Percentiles rank a stretch among this genome's conserved stretches.
Conservation (phyloP, 257 asterid species). For the Vinca minor region DNA sequence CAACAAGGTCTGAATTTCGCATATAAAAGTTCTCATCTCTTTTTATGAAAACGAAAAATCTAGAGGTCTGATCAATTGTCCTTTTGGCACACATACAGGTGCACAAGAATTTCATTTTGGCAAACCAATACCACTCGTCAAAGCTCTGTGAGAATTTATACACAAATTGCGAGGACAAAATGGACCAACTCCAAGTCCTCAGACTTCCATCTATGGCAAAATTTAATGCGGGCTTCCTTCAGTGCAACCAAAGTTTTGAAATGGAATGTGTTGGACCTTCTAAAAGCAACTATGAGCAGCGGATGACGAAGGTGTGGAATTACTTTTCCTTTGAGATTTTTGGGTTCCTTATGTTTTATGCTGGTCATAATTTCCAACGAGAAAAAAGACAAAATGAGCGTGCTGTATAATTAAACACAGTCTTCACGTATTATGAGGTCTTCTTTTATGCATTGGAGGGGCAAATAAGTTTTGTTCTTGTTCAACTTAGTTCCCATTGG, state of each 20-base stretch:
- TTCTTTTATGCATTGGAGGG: neutral
- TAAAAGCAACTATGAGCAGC: slow-evolving; percentile 65
- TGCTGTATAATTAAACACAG: neutral
- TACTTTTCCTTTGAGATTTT: slow-evolving; percentile 5
- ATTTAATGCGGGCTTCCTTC: slow-evolving; percentile 86
- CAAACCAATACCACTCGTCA: slow-evolving; percentile 77
- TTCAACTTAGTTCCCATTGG: neutral
- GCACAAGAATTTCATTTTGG: slow-evolving; percentile 51
- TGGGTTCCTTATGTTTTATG: neutral
- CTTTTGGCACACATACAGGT: slow-evolving; percentile 39
- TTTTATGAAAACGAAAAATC: neutral
- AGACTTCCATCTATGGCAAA: slow-evolving; percentile 98
- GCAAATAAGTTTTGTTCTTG: neutral
- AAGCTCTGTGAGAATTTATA: slow-evolving; percentile 77
- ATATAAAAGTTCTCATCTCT: neutral
- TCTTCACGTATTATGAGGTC: neutral
- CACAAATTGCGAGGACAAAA: slow-evolving; percentile 77
- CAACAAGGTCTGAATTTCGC: slow-evolving; percentile 42
- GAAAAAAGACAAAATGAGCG: neutral
- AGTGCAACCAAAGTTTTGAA: slow-evolving; percentile 83
- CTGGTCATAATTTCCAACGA: slow-evolving; percentile 6
- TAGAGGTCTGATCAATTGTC: slow-evolving; percentile 8
- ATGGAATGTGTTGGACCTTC: slow-evolving; percentile 87
- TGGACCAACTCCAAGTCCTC: slow-evolving; percentile 94
- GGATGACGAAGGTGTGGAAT: slow-evolving; percentile 72